Percentiles rank a stretch among this genome's conserved stretches.
phyloP scores from a whole-genome alignment of 305 asterid genomes.

The Fraxinus dipetala region DNA sequence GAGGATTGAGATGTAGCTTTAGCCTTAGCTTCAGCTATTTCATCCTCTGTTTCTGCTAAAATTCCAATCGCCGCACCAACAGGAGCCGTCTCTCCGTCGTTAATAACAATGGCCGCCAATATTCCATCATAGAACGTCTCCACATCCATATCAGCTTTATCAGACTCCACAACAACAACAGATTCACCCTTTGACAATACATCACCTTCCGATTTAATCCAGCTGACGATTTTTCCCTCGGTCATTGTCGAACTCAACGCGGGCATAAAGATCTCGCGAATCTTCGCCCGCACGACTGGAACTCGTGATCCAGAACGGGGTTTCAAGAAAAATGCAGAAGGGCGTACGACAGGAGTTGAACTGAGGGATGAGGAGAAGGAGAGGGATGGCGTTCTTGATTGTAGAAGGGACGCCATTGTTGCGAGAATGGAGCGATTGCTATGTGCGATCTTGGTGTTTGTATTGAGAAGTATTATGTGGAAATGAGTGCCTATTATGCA shows the following conservation, averaged over 20 bases:
- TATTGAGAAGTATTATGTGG: not conserved
- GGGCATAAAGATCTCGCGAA: slow-evolving; percentile 89
- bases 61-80: slow-evolving; percentile 83
- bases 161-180: slow-evolving; percentile 92
- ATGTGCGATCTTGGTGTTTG: not conserved
- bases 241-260: slow-evolving; percentile 98
- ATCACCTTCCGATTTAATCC: slow-evolving; percentile 93
- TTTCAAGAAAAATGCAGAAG: slow-evolving; percentile 32
- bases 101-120: slow-evolving; percentile 77
- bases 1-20: slow-evolving; percentile 52
- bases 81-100: slow-evolving; percentile 73
- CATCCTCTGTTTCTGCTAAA: slow-evolving; percentile 75
- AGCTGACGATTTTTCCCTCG: slow-evolving; percentile 88
- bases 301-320: slow-evolving; percentile 35
- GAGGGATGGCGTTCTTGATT: slow-evolving; percentile 33
- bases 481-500: not conserved
- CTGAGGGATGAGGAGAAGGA: slow-evolving; percentile 47
- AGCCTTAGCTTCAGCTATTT: slow-evolving; percentile 69
- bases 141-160: slow-evolving; percentile 96
- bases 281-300: slow-evolving; percentile 39
- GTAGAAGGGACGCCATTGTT: slow-evolving; percentile 43
- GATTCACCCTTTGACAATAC: slow-evolving; percentile 77
- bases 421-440: not conserved
- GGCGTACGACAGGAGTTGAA: slow-evolving; percentile 33
- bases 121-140: slow-evolving; percentile 87